These are phyloP conservation scores for Colletotrichum tabaci DNA, from an alignment of 2,329 filamentous ascomycete genomes.

Conservation along the genomic window DNA sequence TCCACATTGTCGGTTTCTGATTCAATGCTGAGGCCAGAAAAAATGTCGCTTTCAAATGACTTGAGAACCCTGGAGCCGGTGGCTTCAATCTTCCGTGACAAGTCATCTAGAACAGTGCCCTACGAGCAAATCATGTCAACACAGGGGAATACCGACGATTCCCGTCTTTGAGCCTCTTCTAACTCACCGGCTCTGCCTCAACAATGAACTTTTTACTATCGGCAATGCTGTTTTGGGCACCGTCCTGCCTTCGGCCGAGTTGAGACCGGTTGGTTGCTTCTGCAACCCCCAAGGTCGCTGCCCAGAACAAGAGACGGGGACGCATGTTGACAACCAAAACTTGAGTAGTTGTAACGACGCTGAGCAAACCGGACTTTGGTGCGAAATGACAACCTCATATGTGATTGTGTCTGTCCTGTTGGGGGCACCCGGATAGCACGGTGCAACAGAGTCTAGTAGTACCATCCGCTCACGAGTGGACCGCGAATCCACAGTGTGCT, in stretches of 20 bases:
- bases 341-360: too few relatives aligned
- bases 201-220: conserved; percentile 43
- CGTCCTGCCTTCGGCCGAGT: not conserved
- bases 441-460: not conserved
- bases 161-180: accelerated
- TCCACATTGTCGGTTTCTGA: conserved; percentile 53
- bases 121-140: not conserved
- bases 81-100: conserved; percentile 38
- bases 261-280: not conserved
- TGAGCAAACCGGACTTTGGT: too few relatives aligned
- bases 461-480: not conserved
- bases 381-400: not conserved
- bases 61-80: conserved; percentile 42
- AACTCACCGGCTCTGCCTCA: conserved; percentile 41
- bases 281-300: not conserved
- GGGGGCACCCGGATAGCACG: conserved; percentile 25
- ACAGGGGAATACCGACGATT: too few relatives aligned
- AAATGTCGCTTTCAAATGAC: conserved; percentile 49
- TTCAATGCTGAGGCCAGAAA: conserved; percentile 53
- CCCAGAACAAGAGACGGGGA: conserved; percentile 2
- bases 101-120: conserved; percentile 35
- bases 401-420: not conserved
- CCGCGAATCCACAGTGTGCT: not conserved
- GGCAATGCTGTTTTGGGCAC: not conserved
- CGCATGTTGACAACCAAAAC: not conserved